These are phyloP conservation scores for Clathrus columnatus DNA, from an alignment of 768 basidiomycete genomes.

Conservation along the genomic window DNA sequence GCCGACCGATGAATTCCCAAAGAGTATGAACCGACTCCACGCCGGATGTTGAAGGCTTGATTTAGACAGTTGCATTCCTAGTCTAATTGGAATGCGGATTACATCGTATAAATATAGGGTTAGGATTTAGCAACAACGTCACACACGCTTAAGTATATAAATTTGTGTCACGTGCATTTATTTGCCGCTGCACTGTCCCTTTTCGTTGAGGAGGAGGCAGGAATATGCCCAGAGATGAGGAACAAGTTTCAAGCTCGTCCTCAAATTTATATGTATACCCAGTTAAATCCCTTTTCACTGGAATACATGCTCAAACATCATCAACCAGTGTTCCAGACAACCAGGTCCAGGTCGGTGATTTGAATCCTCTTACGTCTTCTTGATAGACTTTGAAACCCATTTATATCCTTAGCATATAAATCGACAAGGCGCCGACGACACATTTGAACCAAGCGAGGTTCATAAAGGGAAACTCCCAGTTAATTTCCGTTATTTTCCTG, in stretches of 20 bases:
- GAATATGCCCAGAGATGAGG: neutral
- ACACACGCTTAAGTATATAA: no score
- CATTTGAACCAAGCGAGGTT: neutral
- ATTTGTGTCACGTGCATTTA: neutral
- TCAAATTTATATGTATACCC: conserved; percentile 25
- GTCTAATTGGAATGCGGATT: no score
- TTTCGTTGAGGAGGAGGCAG: neutral
- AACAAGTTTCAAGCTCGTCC: neutral
- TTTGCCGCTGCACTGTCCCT: neutral
- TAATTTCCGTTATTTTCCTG: conserved; percentile 10
- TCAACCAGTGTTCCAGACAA: conserved; percentile 2
- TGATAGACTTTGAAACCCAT: neutral
- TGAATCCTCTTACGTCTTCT: neutral
- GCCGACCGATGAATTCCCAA: no score
- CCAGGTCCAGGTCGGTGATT: neutral
- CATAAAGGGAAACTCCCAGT: neutral
- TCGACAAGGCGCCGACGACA: neutral
- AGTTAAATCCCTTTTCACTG: conserved; percentile 25
- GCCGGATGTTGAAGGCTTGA: no score
- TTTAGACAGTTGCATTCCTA: no score
- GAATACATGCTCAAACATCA: conserved; percentile 18
- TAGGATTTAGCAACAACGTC: no score
- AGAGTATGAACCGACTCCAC: no score
- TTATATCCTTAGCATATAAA: no score
- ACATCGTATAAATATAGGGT: no score